A percentile compares a stretch with the other conserved stretches of the same genome.
Evolutionary conservation across 2,329 filamentous ascomycete genomes (phyloP).

Genomic region (Aureobasidium sp.): DNA sequence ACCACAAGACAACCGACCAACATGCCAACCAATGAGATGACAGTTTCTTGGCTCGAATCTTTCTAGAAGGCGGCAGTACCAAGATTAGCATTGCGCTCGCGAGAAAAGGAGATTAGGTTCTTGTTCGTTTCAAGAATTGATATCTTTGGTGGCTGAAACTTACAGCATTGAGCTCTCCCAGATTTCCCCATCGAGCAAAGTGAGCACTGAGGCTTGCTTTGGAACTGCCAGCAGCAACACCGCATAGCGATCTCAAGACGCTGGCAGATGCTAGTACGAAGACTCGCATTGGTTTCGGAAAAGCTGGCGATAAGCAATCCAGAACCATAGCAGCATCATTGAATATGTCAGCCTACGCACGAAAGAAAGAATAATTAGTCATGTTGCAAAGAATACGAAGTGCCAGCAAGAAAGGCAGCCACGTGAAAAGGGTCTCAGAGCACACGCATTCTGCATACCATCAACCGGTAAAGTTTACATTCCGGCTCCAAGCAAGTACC

Average conservation of each 20-base stretch:
- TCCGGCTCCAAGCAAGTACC: conserved; percentile 81
- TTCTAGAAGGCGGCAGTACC: conserved; percentile 38
- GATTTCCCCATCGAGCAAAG: conserved; percentile 78
- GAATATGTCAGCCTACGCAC: conserved; percentile 60
- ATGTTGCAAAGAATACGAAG: not conserved
- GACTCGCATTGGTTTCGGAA: conserved; percentile 53
- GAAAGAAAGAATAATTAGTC: not conserved
- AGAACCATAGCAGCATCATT: conserved; percentile 81
- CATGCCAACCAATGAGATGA: conserved; percentile 83
- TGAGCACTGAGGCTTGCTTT: conserved; percentile 89
- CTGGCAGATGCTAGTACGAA: conserved; percentile 51
- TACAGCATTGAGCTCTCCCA: conserved; percentile 84
- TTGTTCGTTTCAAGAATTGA: not conserved
- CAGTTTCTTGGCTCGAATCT: conserved; percentile 91
- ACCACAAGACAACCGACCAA: conserved; percentile 77
- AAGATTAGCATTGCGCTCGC: not conserved
- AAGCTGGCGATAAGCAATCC: conserved; percentile 70
- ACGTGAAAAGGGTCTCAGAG: not conserved
- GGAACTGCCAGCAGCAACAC: conserved; percentile 79
- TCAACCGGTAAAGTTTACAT: conserved; percentile 80
- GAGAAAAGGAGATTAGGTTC: not conserved
- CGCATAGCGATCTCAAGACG: conserved; percentile 63
- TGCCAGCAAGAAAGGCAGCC: not conserved
- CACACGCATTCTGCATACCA: conserved; percentile 25
- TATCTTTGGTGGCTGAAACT: conserved; percentile 20